A percentile compares a stretch with the other conserved stretches of the same genome.
These are phyloP conservation scores for Sugiyamaella novakii DNA, from an alignment of 1,139 yeast genomes.

Conservation along the genomic window DNA sequence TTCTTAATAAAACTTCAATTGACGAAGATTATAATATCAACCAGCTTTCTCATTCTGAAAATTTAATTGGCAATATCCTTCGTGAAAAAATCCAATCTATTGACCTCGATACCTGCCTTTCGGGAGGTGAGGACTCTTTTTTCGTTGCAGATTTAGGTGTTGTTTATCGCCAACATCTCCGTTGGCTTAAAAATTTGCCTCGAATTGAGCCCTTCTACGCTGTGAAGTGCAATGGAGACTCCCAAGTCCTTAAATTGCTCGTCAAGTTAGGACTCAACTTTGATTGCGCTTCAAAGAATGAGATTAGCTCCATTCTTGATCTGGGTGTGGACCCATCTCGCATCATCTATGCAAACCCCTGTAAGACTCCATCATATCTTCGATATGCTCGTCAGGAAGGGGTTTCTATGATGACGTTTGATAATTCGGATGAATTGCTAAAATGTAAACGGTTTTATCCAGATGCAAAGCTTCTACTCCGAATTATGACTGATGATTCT, in stretches of 20 bases:
- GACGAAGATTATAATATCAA: constrained; percentile 10
- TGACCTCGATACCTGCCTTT: constrained; percentile 62
- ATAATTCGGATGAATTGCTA: constrained; percentile 79
- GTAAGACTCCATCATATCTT: constrained; percentile 80
- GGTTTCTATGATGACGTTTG: constrained; percentile 82
- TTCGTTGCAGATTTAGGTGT: constrained; percentile 86
- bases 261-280: constrained; percentile 70
- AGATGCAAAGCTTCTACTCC: constrained; percentile 64
- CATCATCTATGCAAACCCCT: constrained; percentile 91
- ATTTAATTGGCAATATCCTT: constrained; percentile 34
- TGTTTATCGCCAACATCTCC: constrained; percentile 57
- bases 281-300: constrained; percentile 92
- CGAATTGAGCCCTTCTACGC: constrained; percentile 85
- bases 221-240: constrained; percentile 87
- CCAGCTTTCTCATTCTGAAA: constrained; percentile 25
- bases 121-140: constrained; percentile 85
- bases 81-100: constrained; percentile 42
- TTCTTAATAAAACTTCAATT: background rate
- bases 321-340: constrained; percentile 65
- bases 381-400: constrained; percentile 62
- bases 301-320: constrained; percentile 66
- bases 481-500: constrained; percentile 90
- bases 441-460: constrained; percentile 74
- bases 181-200: constrained; percentile 71
- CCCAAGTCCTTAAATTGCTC: constrained; percentile 58